Base-by-base conservation (phyloP, 257 asterid species). In the Cruciata laevipes region DNA sequence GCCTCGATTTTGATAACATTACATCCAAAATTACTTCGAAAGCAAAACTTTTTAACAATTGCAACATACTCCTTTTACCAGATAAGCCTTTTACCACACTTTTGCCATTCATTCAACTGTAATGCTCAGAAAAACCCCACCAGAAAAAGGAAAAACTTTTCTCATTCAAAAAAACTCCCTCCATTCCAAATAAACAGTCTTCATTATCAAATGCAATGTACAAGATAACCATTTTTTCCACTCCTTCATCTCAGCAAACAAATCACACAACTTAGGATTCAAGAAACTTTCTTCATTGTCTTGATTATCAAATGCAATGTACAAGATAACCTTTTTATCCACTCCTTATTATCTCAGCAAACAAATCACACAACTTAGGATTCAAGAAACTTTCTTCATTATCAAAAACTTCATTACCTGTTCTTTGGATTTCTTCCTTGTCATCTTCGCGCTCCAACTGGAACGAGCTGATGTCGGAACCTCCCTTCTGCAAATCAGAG, bases 341-440 rank as follows among this genome's bases (percentile, higher is more conserved):
- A n/a, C n/a, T n/a, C n/a, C n/a, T n/a, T n/a, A n/a, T n/a, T n/a
- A n/a, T n/a, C n/a, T n/a, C n/a, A n/a, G n/a, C n/a, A n/a, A n/a
- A n/a, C n/a, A n/a, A n/a, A n/a, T n/a, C 17, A 35, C 40, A 35
- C 12, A 37, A 37, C 40, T 7, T 7, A 2, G 1, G n/a, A n/a
- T n/a, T 37, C 7, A 12, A 53, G 20, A 53, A 53, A 6, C 30
- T 6, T 27, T 27, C 2, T 27, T 27, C 30, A 27, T 27, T 27
- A n/a, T 24, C 38, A 65, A 16, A 14, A 24, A 63, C 21, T 0
- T 31, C 0, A 6, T 25, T n/a, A 73, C 77, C 77, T 9, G 73
- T 73, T 73, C 72, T 67, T 18, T 68, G 64, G 51, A 37, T 25
- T 55, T 12, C 60, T 25, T 37, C 52, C 11, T 71, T 53, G 0